Conservation (phyloP, 148 eudicot species). For the Mesembryanthemum crystallinum region DNA sequence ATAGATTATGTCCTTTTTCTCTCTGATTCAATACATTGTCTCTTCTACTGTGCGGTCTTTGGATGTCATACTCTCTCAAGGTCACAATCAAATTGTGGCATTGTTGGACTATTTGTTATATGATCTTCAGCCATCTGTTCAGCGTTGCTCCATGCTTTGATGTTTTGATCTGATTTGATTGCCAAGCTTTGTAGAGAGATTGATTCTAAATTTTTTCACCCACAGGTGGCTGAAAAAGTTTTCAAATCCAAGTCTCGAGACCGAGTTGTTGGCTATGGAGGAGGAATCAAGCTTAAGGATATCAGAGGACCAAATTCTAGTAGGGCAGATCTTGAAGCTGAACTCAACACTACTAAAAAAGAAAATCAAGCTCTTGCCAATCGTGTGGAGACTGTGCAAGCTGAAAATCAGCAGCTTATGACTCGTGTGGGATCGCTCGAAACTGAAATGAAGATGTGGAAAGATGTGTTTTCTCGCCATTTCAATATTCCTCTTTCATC, state of each 20-base stretch:
- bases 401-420: neutral
- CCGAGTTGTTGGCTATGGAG: conserved; percentile 3
- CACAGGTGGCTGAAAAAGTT: neutral
- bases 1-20: too few species aligned
- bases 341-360: neutral
- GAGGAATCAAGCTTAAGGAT: neutral
- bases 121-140: conserved; percentile 82
- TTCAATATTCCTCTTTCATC: too few species aligned
- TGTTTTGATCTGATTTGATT: conserved; percentile 26
- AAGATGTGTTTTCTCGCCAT: too few species aligned
- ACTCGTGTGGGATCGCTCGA: neutral
- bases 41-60: conserved; percentile 56
- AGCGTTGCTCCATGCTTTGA: conserved; percentile 69
- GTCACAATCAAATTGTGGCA: conserved; percentile 83
- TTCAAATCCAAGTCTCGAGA: conserved; percentile 5
- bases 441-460: neutral
- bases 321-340: neutral
- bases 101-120: conserved; percentile 92
- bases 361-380: neutral
- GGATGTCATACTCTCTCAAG: conserved; percentile 86
- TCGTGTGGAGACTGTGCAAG: neutral
- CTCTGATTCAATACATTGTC: neutral
- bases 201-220: too few species aligned
- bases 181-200: too few species aligned
- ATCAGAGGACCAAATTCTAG: neutral